Percentiles rank a stretch among this genome's conserved stretches.
These are phyloP conservation scores for Neobulgaria alba DNA, from an alignment of 2,329 filamentous ascomycete genomes.

Conservation along the genomic window DNA sequence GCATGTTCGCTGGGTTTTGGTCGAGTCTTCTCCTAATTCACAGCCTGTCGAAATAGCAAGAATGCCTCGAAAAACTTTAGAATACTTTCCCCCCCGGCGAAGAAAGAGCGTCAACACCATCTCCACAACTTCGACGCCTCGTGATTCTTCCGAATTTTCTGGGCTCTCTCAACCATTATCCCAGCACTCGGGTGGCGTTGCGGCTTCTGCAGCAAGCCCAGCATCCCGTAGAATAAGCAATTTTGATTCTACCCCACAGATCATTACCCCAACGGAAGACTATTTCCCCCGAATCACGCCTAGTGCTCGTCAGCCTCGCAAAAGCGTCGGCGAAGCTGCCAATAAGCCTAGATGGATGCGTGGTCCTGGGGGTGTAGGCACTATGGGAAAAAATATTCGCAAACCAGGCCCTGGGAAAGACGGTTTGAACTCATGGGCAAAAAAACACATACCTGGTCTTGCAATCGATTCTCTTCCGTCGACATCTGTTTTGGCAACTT, in stretches of 20 bases:
- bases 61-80: slow-evolving; percentile 69
- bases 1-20: slow-evolving; percentile 81
- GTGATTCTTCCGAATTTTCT: slow-evolving; percentile 24
- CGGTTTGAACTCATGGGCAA: slow-evolving; percentile 74
- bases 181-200: slow-evolving; percentile 15
- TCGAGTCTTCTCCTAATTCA: slow-evolving; percentile 55
- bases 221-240: slow-evolving; percentile 20
- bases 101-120: slow-evolving; percentile 55
- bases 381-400: slow-evolving; percentile 61
- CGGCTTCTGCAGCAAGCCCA: slow-evolving; percentile 17
- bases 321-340: slow-evolving; percentile 30
- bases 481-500: slow-evolving; percentile 55
- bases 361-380: slow-evolving; percentile 82
- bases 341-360: slow-evolving; percentile 56
- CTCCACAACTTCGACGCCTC: slow-evolving; percentile 58
- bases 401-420: slow-evolving; percentile 78
- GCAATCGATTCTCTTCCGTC: slow-evolving; percentile 60
- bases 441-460: slow-evolving; percentile 72
- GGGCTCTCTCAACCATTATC: slow-evolving; percentile 14
- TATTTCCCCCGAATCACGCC: slow-evolving; percentile 26
- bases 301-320: slow-evolving; percentile 20
- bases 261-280: slow-evolving; percentile 9
- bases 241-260: slow-evolving; percentile 14
- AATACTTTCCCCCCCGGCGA: slow-evolving; percentile 89
- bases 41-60: slow-evolving; percentile 78